Base-by-base conservation (phyloP, 169 alveolate species). In the Plasmodium gonderi region DNA sequence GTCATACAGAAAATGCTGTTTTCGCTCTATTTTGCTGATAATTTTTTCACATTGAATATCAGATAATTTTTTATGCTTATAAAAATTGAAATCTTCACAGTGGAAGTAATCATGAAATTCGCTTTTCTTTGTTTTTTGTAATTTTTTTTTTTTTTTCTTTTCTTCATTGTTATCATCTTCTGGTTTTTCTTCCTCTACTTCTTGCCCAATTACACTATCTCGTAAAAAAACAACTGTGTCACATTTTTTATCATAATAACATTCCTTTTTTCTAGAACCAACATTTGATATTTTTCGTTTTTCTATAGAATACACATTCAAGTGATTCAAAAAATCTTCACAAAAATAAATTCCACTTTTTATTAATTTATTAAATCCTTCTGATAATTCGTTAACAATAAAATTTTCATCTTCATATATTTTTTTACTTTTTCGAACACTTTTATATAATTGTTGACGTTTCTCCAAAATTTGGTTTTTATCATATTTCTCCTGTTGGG, bases 11-110 rank as follows among this genome's bases (percentile, higher is more conserved):
- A 87, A 87, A 7, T 67, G 29, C 29, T 87, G 93, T 45, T 51
- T 87, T n/a, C 51, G 78, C 45, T 87, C 72, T 20, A 87, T 87
- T 40, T 87, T 87, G 20, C 47, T 75, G 20, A 87, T 64, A 29
- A 87, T 87, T 8, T 45, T 36, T 65, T 87, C 93, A 20, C 93
- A 87, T 20, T 87, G 78, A 23, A 42, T 33, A 64, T 87, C 72
- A 5, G 93, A 74, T 31, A 87, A 51, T 26, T 75, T 87, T 64
- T 87, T 64, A 17, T 75, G 85, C 33, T 87, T 75, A 67, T 51
- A 74, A 38, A 87, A 68, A 31, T 75, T 77, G 12, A 87, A 49
- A 87, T 87, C 78, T 87, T 26, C 69, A 17, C 85, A 40, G 36
- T 74, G 54, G 36, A 87, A 87, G 8, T 74, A 65, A 11, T 64